Base-by-base conservation (phyloP, 1,284 basidiomycete genomes). In the Kwoniella shivajii region DNA sequence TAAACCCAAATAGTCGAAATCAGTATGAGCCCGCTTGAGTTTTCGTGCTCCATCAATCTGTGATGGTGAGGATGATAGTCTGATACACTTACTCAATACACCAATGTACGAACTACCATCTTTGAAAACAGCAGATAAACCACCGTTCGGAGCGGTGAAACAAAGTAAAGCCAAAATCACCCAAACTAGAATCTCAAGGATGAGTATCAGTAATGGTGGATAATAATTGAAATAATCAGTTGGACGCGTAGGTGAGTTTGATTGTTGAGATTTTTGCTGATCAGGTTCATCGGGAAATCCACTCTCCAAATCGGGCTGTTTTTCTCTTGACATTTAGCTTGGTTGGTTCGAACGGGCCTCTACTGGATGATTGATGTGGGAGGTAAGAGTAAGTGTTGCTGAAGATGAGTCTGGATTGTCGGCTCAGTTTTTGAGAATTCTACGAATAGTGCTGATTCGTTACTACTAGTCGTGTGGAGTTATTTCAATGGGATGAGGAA, bases 1-100 rank as follows among this genome's bases (percentile, higher is more conserved):
- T 7, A 20, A 5, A 37, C n/a, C 31, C 27, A 16, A 42, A 49
- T 46, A 55, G 43, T 44, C 24, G 16, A 18, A 29, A n/a, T 11
- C 27, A 30, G n/a, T 5, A 29, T 30, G 27, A 30, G 29, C 26
- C 9, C 16, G 42, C 14, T 5, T 14, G 29, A 11, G 22, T 24
- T 10, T 18, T 46, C 13, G 14, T 18, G 14, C 30, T 46, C 44
- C 10, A 46, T 11, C n/a, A 20, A 33, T 42, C 38, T 7, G 18
- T 18, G 14, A 31, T 27, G 20, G 9, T 29, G n/a, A n/a, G 2
- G 26, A 41, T 29, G 14, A n/a, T 31, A 44, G 24, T 9, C n/a
- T 13, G n/a, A n/a, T 26, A 9, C 18, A 65, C 65, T 65, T 56
- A 67, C 65, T 58, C 26, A 67, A 39, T 18, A 67, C 37, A 3